Conservation (phyloP, 352 stramenopile species). For the Phytopythium ostracodes region DNA sequence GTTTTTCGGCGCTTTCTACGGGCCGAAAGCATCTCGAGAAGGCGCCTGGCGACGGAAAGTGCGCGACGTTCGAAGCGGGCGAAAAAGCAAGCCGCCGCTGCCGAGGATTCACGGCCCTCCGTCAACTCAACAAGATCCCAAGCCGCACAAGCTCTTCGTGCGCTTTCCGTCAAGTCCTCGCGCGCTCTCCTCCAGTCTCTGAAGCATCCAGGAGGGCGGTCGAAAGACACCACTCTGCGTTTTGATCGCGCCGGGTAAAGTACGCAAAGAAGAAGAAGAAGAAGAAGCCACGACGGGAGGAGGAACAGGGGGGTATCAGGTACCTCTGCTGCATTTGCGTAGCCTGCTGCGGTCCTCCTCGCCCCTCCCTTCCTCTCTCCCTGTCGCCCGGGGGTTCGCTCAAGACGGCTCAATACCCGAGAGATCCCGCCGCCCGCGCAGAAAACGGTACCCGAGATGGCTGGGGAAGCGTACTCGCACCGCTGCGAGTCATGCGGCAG, state of each 20-base stretch:
- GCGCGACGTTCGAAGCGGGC: not conserved
- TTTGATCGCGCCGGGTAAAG: not conserved
- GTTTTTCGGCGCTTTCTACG: not conserved
- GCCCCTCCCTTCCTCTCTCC: not conserved
- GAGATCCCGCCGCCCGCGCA: not conserved
- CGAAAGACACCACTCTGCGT: not conserved
- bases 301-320: not conserved
- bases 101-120: not conserved
- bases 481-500: slow-evolving; percentile 67
- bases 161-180: not conserved
- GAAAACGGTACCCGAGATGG: slow-evolving; percentile 20
- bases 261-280: not conserved
- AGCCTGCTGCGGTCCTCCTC: not conserved
- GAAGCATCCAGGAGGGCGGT: not conserved
- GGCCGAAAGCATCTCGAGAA: not conserved
- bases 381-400: slow-evolving; percentile 7
- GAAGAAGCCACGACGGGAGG: not conserved
- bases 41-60: slow-evolving; percentile 1
- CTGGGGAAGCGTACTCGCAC: slow-evolving; percentile 59
- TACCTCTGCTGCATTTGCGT: not conserved
- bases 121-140: not conserved
- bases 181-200: not conserved
- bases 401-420: not conserved
- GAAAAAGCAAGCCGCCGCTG: not conserved
- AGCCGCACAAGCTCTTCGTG: not conserved